Conservation (phyloP, 352 stramenopile species). For the Phytophthora tentaculata region DNA sequence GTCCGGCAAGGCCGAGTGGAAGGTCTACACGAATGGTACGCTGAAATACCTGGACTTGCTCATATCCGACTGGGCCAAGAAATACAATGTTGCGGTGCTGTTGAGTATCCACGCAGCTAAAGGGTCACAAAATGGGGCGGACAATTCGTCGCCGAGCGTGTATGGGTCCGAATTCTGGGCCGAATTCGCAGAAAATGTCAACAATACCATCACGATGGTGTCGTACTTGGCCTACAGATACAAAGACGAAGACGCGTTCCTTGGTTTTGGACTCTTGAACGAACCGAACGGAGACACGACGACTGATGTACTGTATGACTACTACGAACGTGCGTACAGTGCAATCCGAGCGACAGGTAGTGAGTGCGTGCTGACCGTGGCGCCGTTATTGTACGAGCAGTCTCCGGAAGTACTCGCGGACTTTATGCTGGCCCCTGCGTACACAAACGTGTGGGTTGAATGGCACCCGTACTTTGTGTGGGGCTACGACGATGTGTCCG, state of each 20-base stretch:
- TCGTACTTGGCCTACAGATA: constrained; percentile 47
- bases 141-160: constrained; percentile 67
- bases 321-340: constrained; percentile 76
- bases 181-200: constrained; percentile 60
- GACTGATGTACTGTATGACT: constrained; percentile 71
- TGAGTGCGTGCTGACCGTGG: constrained; percentile 70
- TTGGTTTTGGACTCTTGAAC: constrained; percentile 77
- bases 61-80: constrained; percentile 51
- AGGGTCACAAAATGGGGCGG: constrained; percentile 77
- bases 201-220: constrained; percentile 54
- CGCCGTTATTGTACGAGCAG: constrained; percentile 62
- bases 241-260: constrained; percentile 59
- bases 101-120: constrained; percentile 79
- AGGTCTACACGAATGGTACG: constrained; percentile 47
- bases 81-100: constrained; percentile 62
- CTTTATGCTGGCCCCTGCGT: constrained; percentile 54
- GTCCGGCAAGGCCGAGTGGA: constrained; percentile 47
- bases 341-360: constrained; percentile 56
- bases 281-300: constrained; percentile 63
- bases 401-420: constrained; percentile 49
- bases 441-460: constrained; percentile 83
- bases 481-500: constrained; percentile 68
- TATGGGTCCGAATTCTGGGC: constrained; percentile 55
- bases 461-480: constrained; percentile 88
- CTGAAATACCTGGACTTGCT: constrained; percentile 64